Percentiles rank a stretch among this genome's conserved stretches.
phyloP scores from a whole-genome alignment of 2,329 filamentous ascomycete species.

The Chaetomium globosum region DNA sequence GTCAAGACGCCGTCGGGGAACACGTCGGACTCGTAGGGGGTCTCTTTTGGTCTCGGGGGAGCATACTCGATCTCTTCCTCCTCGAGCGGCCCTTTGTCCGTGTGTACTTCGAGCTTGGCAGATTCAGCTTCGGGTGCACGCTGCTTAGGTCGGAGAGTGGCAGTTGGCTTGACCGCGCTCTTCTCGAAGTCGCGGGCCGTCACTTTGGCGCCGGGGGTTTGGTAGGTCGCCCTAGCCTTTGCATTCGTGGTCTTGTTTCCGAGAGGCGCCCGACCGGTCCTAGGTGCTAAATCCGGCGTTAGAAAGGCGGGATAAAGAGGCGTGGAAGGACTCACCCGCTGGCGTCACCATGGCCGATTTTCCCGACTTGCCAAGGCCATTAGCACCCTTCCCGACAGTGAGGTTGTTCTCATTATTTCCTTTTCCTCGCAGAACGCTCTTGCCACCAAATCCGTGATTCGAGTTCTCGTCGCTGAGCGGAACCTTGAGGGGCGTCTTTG shows the following conservation, averaged over 20 bases:
- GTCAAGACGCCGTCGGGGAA: slow-evolving; percentile 61
- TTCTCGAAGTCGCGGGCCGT: slow-evolving; percentile 63
- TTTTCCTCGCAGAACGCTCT: slow-evolving; percentile 58
- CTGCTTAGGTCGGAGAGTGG: slow-evolving; percentile 61
- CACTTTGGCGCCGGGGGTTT: slow-evolving; percentile 63
- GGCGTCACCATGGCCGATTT: slow-evolving; percentile 76
- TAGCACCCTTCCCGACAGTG: slow-evolving; percentile 52
- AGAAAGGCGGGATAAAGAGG: background rate
- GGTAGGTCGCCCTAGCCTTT: slow-evolving; percentile 66
- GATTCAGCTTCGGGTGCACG: slow-evolving; percentile 55
- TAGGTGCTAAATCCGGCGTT: slow-evolving; percentile 52
- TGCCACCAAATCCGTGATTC: slow-evolving; percentile 55
- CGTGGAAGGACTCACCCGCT: slow-evolving; percentile 60
- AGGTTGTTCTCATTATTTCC: slow-evolving; percentile 60
- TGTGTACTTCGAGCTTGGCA: slow-evolving; percentile 65
- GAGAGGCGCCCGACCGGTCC: slow-evolving; percentile 71
- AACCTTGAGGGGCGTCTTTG: slow-evolving; percentile 81
- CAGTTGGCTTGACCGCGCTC: slow-evolving; percentile 59
- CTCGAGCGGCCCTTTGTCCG: slow-evolving; percentile 53
- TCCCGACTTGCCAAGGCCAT: slow-evolving; percentile 59
- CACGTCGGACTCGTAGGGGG: slow-evolving; percentile 70
- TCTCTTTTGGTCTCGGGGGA: slow-evolving; percentile 69
- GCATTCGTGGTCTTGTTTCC: slow-evolving; percentile 97
- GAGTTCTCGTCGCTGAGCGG: slow-evolving; percentile 85
- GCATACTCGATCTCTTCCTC: slow-evolving; percentile 88